A percentile compares a stretch with the other conserved stretches of the same genome.
Evolutionary conservation across 1,284 basidiomycete genomes (phyloP).

Genomic region (Vanrija pseudolonga): DNA sequence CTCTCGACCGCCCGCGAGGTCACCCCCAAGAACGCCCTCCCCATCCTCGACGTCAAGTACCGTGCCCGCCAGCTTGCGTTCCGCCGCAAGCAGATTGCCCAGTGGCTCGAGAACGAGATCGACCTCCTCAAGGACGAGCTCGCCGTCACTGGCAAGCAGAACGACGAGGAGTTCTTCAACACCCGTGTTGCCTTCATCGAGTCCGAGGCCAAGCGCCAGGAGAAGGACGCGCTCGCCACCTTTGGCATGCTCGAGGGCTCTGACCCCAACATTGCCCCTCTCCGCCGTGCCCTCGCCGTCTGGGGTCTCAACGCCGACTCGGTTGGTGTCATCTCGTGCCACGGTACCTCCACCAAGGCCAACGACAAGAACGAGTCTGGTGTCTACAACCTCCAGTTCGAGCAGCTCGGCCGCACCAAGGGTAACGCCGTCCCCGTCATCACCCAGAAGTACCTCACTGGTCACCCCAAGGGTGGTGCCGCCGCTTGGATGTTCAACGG

Average conservation of each 20-base stretch:
- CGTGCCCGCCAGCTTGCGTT: slow-evolving; percentile 85
- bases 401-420: slow-evolving; percentile 76
- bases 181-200: slow-evolving; percentile 76
- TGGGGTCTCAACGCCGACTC: slow-evolving; percentile 94
- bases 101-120: slow-evolving; percentile 89
- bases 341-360: slow-evolving; percentile 88
- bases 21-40: slow-evolving; percentile 63
- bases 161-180: slow-evolving; percentile 67
- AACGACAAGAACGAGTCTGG: slow-evolving; percentile 98
- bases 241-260: slow-evolving; percentile 92
- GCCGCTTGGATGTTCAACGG: slow-evolving; percentile 98
- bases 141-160: slow-evolving; percentile 53
- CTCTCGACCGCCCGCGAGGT: slow-evolving; percentile 77
- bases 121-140: slow-evolving; percentile 74
- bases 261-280: slow-evolving; percentile 79
- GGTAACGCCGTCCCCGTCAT: slow-evolving; percentile 96
- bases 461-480: slow-evolving; percentile 94
- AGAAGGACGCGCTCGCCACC: slow-evolving; percentile 80
- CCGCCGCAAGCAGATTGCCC: slow-evolving; percentile 86
- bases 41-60: slow-evolving; percentile 77
- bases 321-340: slow-evolving; percentile 57
- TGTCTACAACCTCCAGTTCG: slow-evolving; percentile 94
- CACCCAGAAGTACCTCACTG: slow-evolving; percentile 94
- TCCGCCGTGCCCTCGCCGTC: slow-evolving; percentile 90
- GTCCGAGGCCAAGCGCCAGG: slow-evolving; percentile 80